Evolutionary conservation across 2,329 filamentous ascomycete genomes (phyloP), one percentile per base, ranked within the genome.

Genomic region (Knufia fluminis): DNA sequence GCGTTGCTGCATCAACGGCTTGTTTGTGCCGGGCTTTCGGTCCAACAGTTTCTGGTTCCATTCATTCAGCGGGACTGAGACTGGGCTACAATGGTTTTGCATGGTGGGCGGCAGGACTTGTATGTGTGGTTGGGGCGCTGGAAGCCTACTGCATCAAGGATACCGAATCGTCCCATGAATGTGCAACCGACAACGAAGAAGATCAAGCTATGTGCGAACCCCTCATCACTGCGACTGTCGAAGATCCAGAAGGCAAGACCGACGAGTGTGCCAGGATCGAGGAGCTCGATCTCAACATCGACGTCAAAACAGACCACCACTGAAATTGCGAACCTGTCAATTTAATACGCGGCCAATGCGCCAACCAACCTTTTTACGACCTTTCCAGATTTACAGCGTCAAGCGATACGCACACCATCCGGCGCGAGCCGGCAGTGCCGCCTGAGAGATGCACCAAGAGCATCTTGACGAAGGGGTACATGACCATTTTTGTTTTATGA

Each of bases 11-110:
- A 24, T 95, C 90, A 1, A 89, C 87, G 1, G 92, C 92, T 3
- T 95, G 89, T 63, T 71, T 96, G 40, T 90, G 84, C 64, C 80
- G 92, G 48, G 89, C 89, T 0, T 83, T 96, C 54, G 91, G 91
- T 0, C 92, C 92, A 1, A 90, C 87, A 0, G 71, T 96, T 2
- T 94, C 90, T 2, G 92, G 92, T 1, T 71, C 89, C 23, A 75
- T 97, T 20, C 94, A 95, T 67, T 79, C 88, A 3, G 72, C 83
- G 46, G 92, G 92, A 45, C 76, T 94, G 31, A 76, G 81, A 56
- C 76, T 82, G 4, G 89, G 90, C 31, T 91, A 88, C 64, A 91
- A 89, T 3, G 89, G 89, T 17, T 74, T 96, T 28, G 85, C 89
- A 0, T 98, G 92, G 91, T 98, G 92, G 92, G 82, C 82, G 54